Evolutionary conservation across 768 basidiomycete species (phyloP), one percentile per base, ranked within the genome.

Genomic region (Lentinula guzmanii): DNA sequence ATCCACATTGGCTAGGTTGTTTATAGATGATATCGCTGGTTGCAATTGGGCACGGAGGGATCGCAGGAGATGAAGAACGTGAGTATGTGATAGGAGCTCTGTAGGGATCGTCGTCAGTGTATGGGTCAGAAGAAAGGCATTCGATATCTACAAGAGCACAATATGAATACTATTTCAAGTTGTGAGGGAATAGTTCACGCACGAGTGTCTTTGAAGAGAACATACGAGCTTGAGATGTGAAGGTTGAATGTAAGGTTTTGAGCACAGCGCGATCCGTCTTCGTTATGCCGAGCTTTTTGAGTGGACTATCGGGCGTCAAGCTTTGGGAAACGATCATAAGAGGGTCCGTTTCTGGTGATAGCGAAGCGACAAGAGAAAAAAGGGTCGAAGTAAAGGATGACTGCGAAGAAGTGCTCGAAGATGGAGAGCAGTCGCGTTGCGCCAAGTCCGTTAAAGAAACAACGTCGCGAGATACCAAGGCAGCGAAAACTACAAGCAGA

Each of bases 381-480:
- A 87, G 72, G 1, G 75, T 78, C 18, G 75, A 67, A 35, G 78
- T 69, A 11, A 83, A 71, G 11, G 65, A 64, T 21, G 74, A 65
- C 16, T 64, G 65, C 43, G 51, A 41, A 35, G 43, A 21, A 62
- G 28, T 53, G 56, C 53, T 45, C 34, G 65, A 62, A 46, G 58
- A 64, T 52, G 55, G 59, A n/a, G 69, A 62, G 5, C 68, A 37
- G 11, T 39, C 11, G 3, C 73, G 73, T 55, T 73, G 70, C 5
- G 81, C 82, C 21, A 92, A 71, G 33, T 90, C 87, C 4, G 72
- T 62, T 9, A 91, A 71, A 15, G 83, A 83, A 16, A 71, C 69
- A 0, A 79, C 67, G 61, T 91, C 87, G 55, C 83, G 82, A 3
- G 90, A 79, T 4, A 86, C 79, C 4, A 93, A 74, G 0, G 84